Evolutionary conservation across 257 asterid genomes (phyloP).

Genomic region (Primulina tabacum): DNA sequence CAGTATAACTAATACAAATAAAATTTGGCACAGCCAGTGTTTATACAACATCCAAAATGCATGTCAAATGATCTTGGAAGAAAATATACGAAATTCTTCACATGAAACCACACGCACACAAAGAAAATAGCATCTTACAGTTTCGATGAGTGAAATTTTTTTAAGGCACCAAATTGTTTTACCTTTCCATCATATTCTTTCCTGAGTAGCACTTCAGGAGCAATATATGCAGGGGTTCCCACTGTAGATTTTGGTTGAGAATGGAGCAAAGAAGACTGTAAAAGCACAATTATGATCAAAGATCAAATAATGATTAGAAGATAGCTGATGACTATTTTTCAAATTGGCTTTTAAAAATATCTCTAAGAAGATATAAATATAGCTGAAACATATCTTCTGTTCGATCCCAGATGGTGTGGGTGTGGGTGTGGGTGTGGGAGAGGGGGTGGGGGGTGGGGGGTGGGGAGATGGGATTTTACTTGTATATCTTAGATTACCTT

Average conservation of each 20-base stretch:
- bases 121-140: not conserved
- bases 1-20: not conserved
- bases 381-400: not conserved
- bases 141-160: not conserved
- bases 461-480: too few relatives aligned
- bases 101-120: not conserved
- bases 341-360: not conserved
- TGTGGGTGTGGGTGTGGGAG: too few relatives aligned
- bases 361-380: conserved; percentile 1
- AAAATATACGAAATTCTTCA: conserved; percentile 1
- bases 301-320: conserved; percentile 20
- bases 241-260: conserved; percentile 94
- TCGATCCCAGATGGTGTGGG: not conserved
- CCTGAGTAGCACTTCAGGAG: conserved; percentile 77
- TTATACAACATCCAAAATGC: not conserved
- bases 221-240: conserved; percentile 91
- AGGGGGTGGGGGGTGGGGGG: too few relatives aligned
- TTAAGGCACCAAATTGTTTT: conserved; percentile 7
- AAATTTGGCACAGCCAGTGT: not conserved
- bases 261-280: conserved; percentile 79
- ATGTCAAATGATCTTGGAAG: not conserved
- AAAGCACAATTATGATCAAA: conserved; percentile 26
- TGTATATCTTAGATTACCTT: conserved; percentile 46
- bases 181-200: conserved; percentile 93
- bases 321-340: not conserved